Percentiles rank a stretch among this genome's conserved stretches.
These are phyloP conservation scores for Globisporangium orthogonon DNA, from an alignment of 352 stramenopile species.

Conservation along the genomic window DNA sequence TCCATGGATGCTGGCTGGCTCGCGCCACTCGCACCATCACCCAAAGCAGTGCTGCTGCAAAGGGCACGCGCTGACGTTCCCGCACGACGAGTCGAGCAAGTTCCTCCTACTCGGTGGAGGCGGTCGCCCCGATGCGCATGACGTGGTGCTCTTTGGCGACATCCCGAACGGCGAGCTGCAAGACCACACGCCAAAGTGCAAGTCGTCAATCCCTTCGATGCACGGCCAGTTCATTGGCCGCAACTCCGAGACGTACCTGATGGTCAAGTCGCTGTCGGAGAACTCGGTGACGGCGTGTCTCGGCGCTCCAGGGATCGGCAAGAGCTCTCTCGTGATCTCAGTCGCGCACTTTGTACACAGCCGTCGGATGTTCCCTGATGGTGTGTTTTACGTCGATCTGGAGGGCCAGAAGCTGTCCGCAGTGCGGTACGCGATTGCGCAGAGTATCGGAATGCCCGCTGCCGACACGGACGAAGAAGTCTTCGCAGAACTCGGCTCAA, in stretches of 20 bases:
- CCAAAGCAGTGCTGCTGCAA: conserved; percentile 74
- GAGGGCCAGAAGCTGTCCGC: conserved; percentile 77
- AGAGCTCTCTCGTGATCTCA: conserved; percentile 77
- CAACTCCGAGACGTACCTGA: conserved; percentile 72
- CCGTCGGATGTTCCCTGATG: conserved; percentile 70
- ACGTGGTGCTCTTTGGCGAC: conserved; percentile 67
- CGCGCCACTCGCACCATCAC: conserved; percentile 60
- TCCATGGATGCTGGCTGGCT: conserved; percentile 56
- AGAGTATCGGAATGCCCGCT: conserved; percentile 68
- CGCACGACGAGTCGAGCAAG: conserved; percentile 81
- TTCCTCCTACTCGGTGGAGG: conserved; percentile 56
- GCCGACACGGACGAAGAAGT: conserved; percentile 74
- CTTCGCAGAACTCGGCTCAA: conserved; percentile 64
- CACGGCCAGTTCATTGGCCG: conserved; percentile 79
- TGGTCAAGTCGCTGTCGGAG: conserved; percentile 69
- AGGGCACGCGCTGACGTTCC: conserved; percentile 48
- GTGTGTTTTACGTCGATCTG: conserved; percentile 80
- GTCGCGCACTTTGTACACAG: conserved; percentile 77
- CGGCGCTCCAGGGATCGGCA: conserved; percentile 70
- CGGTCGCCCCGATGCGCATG: conserved; percentile 29
- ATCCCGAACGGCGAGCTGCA: conserved; percentile 48
- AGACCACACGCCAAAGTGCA: conserved; percentile 63
- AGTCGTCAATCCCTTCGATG: conserved; percentile 76
- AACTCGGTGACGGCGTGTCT: conserved; percentile 71
- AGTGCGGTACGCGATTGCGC: conserved; percentile 74